Base-by-base conservation (phyloP, 1,139 yeast species). In the Hyphopichia khmerensis region DNA sequence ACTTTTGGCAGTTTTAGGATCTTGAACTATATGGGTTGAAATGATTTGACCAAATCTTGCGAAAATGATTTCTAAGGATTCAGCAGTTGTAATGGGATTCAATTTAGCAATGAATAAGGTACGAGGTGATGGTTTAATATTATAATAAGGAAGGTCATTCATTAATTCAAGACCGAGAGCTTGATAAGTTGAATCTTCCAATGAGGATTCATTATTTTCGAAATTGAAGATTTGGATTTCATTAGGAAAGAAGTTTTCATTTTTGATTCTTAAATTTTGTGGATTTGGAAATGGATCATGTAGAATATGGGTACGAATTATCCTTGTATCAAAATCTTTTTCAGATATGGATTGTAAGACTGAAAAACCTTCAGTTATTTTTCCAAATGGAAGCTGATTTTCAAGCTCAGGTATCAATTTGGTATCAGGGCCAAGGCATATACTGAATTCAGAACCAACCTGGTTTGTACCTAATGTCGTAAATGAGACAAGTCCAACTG, bases 141-240 rank as follows among this genome's bases (percentile, higher is more conserved):
- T 75, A 4, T 84, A 82, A 41, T 69, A 68, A 0, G 85, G 82
- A n/a, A 83, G 51, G 50, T 84, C 89, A 0, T 87, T 88, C 36
- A 84, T 65, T 47, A 83, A 62, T 49, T 84, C 88, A 40, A 84
- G 62, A 0, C 87, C 77, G 33, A 83, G 55, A 3, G 87, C 87
- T 35, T 49, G 52, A 14, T 48, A 44, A 1, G 46, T 47, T 9
- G 57, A 36, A 27, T 46, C 46, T 18, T 40, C 36, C 29, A 43
- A 15, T 11, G 4, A 14, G 10, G 43, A 44, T 23, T 40, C 40
- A 21, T 18, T 17, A 8, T 10, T 3, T 21, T 19, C n/a, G n/a
- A 19, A 19, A 33, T 35, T 15, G 6, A 30, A 19, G n/a, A 43
- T 15, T 14, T 40, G 35, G 18, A 42, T 17, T 21, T 33, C 16